Conservation (phyloP, 495 filamentous ascomycete species). For the Sphaerosporella brunnea region DNA sequence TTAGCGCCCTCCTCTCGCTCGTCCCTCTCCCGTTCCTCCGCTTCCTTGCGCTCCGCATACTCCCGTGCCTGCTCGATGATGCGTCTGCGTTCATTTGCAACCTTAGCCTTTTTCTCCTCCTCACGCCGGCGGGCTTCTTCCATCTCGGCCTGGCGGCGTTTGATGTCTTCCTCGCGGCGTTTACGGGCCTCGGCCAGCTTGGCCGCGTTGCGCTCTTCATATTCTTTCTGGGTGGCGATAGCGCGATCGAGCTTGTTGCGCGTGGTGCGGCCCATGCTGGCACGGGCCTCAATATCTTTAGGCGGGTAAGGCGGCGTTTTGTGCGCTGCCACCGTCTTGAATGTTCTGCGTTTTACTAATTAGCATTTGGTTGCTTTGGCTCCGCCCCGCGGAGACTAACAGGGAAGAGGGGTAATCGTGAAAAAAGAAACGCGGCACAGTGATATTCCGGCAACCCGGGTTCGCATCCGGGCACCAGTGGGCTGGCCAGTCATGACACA, state of each 20-base stretch:
- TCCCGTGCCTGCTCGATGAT: constrained; percentile 60
- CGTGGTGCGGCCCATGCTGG: constrained; percentile 90
- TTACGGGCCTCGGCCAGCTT: constrained; percentile 60
- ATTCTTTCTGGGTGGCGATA: constrained; percentile 67
- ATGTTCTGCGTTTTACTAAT: constrained; percentile 26
- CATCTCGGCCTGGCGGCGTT: constrained; percentile 52
- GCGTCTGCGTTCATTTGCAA: constrained; percentile 62
- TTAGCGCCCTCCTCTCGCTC: constrained; percentile 56
- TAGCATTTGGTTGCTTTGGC: too few relatives aligned
- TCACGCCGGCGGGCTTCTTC: constrained; percentile 46
- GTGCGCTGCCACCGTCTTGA: constrained; percentile 60
- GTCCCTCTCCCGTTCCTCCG: constrained; percentile 50
- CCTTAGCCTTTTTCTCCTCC: constrained; percentile 51
- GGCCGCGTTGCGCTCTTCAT: constrained; percentile 79
- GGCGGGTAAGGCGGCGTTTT: constrained; percentile 83
- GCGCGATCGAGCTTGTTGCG: constrained; percentile 74
- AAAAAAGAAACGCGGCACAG: neutral
- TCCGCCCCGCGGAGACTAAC: neutral
- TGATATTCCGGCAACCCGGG: neutral
- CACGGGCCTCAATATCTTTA: constrained; percentile 76
- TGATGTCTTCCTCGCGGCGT: constrained; percentile 57
- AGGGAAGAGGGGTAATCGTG: neutral
- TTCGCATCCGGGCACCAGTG: too few relatives aligned
- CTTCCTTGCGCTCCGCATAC: constrained; percentile 47
- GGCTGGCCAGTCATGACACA: too few relatives aligned